A percentile compares a stretch with the other conserved stretches of the same genome.
These are phyloP conservation scores for Gossypium stocksii DNA, from an alignment of 345 rosid genomes.

Conservation along the genomic window DNA sequence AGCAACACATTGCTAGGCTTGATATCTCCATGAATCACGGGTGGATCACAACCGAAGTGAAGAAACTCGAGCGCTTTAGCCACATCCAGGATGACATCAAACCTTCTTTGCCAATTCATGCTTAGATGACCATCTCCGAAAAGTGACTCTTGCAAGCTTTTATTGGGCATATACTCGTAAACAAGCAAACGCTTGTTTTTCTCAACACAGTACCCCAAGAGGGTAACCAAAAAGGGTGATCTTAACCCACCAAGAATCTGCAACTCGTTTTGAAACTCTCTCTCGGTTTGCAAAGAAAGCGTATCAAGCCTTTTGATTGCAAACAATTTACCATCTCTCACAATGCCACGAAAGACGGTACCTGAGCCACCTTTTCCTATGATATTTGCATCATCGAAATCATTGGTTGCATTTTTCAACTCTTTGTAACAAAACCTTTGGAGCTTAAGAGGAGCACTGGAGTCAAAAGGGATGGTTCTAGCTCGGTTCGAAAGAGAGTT, in stretches of 20 bases:
- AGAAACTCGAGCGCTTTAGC: conserved; percentile 79
- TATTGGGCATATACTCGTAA: conserved; percentile 94
- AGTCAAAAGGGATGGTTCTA: conserved; percentile 71
- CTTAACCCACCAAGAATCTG: conserved; percentile 88
- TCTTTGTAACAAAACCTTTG: conserved; percentile 70
- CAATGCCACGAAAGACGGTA: conserved; percentile 81
- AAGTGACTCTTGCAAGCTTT: conserved; percentile 77
- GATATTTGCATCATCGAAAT: conserved; percentile 58
- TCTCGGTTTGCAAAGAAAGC: conserved; percentile 61
- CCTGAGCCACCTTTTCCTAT: conserved; percentile 98
- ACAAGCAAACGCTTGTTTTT: conserved; percentile 66
- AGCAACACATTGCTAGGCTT: conserved; percentile 94
- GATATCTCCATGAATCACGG: conserved; percentile 93
- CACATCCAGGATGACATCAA: conserved; percentile 66
- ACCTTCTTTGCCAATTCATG: conserved; percentile 77
- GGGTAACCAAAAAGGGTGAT: conserved; percentile 69
- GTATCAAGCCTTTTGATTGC: conserved; percentile 81
- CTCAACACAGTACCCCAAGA: conserved; percentile 85
- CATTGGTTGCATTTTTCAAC: conserved; percentile 67
- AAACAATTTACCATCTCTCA: conserved; percentile 65
- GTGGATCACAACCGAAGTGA: conserved; percentile 90
- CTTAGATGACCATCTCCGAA: conserved; percentile 53
- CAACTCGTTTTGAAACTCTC: conserved; percentile 94
- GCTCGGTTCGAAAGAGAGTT: conserved; percentile 53
- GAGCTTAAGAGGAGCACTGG: conserved; percentile 62